These are phyloP conservation scores for Solanum infundibuliforme DNA, from an alignment of 257 asterid genomes.

Conservation along the genomic window DNA sequence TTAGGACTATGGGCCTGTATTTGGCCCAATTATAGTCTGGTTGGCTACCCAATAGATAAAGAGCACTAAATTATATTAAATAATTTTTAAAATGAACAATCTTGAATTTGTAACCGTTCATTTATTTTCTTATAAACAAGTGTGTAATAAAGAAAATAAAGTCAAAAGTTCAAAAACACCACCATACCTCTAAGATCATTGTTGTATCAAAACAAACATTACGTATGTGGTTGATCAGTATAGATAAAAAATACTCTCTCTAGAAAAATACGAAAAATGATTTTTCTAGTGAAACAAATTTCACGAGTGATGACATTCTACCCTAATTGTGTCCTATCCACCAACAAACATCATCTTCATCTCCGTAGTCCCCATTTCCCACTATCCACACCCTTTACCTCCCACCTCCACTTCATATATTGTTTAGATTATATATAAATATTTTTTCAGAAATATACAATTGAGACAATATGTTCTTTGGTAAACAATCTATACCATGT, in stretches of 20 bases:
- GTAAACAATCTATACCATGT: not conserved
- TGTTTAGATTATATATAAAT: not conserved
- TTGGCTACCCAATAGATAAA: not conserved
- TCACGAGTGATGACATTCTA: not conserved
- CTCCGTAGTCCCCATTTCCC: not conserved
- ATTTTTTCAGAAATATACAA: not conserved
- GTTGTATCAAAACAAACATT: not conserved
- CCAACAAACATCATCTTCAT: not conserved
- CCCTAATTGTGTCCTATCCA: too few species aligned
- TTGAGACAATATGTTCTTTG: not conserved
- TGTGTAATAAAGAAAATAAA: not conserved
- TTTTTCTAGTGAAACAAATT: too few species aligned
- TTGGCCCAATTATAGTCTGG: not conserved
- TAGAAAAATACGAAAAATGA: not conserved
- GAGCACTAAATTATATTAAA: not conserved
- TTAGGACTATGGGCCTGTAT: not conserved
- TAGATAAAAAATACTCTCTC: not conserved
- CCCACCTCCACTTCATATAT: not conserved
- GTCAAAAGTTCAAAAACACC: not conserved
- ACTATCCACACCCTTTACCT: not conserved
- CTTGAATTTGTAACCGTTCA: not conserved
- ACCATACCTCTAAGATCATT: not conserved
- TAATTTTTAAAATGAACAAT: not conserved
- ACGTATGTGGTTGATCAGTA: too few species aligned
- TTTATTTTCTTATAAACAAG: not conserved